Evolutionary conservation across 495 filamentous ascomycete genomes (phyloP).

Genomic region (Podospora comata): DNA sequence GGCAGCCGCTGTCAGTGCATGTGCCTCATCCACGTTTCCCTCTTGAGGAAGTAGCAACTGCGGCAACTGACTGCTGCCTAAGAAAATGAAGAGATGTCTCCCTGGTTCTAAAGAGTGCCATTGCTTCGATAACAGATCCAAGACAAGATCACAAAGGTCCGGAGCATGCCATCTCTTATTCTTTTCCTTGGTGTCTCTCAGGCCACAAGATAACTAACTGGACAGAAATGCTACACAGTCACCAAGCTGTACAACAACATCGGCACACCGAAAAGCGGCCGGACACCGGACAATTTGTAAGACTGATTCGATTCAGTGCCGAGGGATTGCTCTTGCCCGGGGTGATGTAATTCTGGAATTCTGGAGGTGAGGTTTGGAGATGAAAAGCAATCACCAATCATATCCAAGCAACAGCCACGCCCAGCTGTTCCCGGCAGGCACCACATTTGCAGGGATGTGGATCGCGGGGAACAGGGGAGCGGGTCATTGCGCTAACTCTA

Average conservation of each 20-base stretch:
- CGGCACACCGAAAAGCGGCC: constrained; percentile 57
- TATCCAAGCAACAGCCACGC: background rate
- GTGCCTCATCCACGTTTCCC: background rate
- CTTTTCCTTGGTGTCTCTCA: background rate
- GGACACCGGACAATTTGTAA: too few relatives aligned
- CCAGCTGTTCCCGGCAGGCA: background rate
- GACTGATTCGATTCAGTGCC: constrained; percentile 54
- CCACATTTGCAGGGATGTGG: background rate
- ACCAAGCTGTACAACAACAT: constrained; percentile 86
- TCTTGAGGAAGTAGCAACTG: background rate
- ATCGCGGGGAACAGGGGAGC: background rate
- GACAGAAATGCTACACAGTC: constrained; percentile 34
- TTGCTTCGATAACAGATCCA: background rate
- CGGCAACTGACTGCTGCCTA: background rate
- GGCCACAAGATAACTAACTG: background rate
- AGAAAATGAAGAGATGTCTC: background rate
- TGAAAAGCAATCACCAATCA: background rate
- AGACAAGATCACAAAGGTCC: background rate
- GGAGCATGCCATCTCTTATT: background rate
- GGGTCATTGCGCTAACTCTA: background rate
- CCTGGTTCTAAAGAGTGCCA: background rate
- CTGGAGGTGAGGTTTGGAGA: background rate
- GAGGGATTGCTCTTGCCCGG: too few relatives aligned
- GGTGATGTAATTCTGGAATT: background rate
- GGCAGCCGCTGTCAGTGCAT: background rate